phyloP scores from a whole-genome alignment of 768 basidiomycete genomes.

The Leccinum variicolor region DNA sequence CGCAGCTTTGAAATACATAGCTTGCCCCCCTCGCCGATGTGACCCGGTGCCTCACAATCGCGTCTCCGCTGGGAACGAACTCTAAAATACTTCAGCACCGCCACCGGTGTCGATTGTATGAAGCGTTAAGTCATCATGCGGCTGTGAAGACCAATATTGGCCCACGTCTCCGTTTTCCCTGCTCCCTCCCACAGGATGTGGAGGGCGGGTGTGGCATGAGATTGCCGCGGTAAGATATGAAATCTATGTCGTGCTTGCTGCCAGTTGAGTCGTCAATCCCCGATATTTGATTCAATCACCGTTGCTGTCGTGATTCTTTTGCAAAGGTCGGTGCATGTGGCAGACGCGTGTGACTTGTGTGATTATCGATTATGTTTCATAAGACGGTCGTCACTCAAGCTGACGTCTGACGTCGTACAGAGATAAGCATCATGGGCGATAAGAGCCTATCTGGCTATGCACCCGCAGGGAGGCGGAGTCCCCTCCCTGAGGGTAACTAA shows the following conservation, averaged over 20 bases:
- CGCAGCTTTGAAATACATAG: no score
- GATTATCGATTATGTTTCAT: not conserved
- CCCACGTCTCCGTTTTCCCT: no score
- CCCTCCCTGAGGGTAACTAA: no score
- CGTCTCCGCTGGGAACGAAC: no score
- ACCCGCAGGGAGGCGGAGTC: no score
- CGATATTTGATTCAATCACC: not conserved
- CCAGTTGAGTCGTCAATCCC: not conserved
- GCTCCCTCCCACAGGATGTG: not conserved
- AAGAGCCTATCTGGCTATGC: not conserved
- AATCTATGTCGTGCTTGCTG: not conserved
- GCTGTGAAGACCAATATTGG: no score
- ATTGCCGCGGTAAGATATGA: not conserved
- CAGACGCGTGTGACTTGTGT: not conserved
- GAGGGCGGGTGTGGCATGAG: not conserved
- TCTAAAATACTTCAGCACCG: no score
- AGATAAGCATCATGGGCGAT: not conserved
- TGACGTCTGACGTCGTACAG: not conserved
- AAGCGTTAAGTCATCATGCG: no score
- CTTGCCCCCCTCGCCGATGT: no score
- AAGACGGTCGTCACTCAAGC: not conserved
- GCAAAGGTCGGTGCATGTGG: not conserved
- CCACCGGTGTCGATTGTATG: no score
- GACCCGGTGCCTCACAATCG: no score
- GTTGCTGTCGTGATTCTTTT: not conserved